Evolutionary conservation across 1,139 yeast genomes (phyloP), one percentile per base, ranked within the genome.

Genomic region (Saccharomyces hybrid): DNA sequence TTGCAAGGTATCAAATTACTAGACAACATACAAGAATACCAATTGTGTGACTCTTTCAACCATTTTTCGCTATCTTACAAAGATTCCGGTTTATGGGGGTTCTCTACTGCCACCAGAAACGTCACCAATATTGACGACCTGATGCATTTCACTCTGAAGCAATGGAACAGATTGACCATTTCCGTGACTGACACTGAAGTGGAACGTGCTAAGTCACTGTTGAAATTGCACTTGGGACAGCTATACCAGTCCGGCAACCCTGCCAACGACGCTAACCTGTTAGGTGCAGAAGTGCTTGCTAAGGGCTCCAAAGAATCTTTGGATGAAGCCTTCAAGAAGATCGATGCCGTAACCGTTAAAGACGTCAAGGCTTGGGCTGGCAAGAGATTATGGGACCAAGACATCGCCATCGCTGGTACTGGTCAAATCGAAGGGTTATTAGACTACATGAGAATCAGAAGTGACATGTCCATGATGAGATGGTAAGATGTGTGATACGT

Each of bases 401-500:
- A 86, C 73, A 78, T 86, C 68, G 95, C 87, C 65, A 76, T 86
- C 68, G 79, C 91, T 56, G 93, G 87, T 73, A 81, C 88, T 61
- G 95, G 95, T 73, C 87, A 83, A 76, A 86, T 84, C 75, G 95
- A 86, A 78, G 88, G 78, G 64, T 78, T 86, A 74, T 76, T 86
- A 70, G 95, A 86, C 73, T 86, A 86, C 82, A 78, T 78, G 81
- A 84, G 93, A 83, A 76, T 83, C 74, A 85, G 95, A 83, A 84
- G 84, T 75, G 90, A 84, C 70, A 86, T 87, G 90, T 81, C 93
- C 69, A 81, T 84, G 88, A 78, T 86, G 84, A 86, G 95, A 85
- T 79, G 83, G 83, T 79, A 71, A 71, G 56, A 50, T 50, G 34
- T 42, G 31, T 50, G 27, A 50, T 50, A 50, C 26, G 26, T 24